These are phyloP conservation scores for Pilobolus umbonatus DNA, from an alignment of 192 early-diverging fungal species.

Conservation along the genomic window DNA sequence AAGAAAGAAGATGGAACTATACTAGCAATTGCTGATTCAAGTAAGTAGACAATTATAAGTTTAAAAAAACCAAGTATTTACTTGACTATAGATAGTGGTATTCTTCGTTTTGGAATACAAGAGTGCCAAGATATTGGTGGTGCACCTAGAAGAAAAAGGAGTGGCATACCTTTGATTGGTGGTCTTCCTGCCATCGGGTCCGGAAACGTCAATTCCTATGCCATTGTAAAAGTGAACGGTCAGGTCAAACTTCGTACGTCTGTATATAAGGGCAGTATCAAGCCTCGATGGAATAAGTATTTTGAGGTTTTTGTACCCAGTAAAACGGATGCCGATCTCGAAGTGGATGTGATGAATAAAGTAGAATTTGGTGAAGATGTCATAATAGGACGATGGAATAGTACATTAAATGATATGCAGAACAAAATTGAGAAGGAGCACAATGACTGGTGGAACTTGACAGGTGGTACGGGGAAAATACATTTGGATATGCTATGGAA, in stretches of 20 bases:
- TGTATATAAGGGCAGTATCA: conserved; percentile 64
- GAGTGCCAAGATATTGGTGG: conserved; percentile 61
- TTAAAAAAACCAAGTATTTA: conserved; percentile 21
- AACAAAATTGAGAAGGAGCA: conserved; percentile 31
- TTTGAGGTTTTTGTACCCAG: conserved; percentile 72
- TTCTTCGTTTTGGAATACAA: conserved; percentile 60
- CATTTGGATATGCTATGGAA: conserved; percentile 59
- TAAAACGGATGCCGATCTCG: conserved; percentile 51
- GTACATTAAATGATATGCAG: conserved; percentile 30
- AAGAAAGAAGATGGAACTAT: conserved; percentile 40
- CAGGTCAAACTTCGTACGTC: conserved; percentile 51
- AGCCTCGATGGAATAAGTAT: conserved; percentile 75
- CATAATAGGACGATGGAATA: conserved; percentile 31
- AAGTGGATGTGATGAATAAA: conserved; percentile 56
- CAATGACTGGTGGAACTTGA: conserved; percentile 37
- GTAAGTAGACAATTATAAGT: conserved; percentile 5
- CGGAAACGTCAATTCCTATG: conserved; percentile 40
- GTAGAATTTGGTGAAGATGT: conserved; percentile 40
- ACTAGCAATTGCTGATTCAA: conserved; percentile 44
- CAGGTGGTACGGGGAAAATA: conserved; percentile 38
- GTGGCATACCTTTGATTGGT: conserved; percentile 26
- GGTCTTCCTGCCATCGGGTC: too few species aligned
- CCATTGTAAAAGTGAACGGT: conserved; percentile 52
- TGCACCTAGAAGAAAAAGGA: conserved; percentile 7
- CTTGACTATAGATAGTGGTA: conserved; percentile 47